Evolutionary conservation across 2,329 filamentous ascomycete species (phyloP), one percentile per base, ranked within the genome.

Genomic region (Sporothrix luriei): DNA sequence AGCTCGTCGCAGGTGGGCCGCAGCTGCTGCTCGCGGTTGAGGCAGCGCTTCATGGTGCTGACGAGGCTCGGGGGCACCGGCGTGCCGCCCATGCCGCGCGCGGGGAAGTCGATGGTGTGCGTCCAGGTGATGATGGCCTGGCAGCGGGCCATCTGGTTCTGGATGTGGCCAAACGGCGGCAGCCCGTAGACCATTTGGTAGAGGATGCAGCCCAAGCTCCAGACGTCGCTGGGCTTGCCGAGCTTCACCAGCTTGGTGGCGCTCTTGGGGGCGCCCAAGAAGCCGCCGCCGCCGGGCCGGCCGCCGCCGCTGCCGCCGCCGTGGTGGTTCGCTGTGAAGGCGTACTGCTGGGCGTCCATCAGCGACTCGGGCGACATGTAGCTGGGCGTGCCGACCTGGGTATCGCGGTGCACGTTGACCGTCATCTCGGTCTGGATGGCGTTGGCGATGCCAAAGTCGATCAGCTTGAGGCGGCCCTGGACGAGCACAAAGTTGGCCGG

Each of bases 151-250:
- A 97, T 92, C 76, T 90, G 92, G 79, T 94, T 95, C 70, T 88
- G 83, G 74, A 99, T 96, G 77, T 98, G 94, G 16, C 90, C 93
- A 76, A 99, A 99, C 0, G 95, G 95, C 3, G 93, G 91, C n/a
- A 90, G 86, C n/a, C 95, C 95, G 77, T 99, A 99, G 0, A 94
- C 92, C 91, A 99, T 96, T 78, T 98, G 94, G 81, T 97, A 99
- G 16, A 99, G 83, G 72, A 99, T 98, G 77, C 95, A 99, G 21
- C 95, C 95, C 16, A 99, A 81, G 78, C 91, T 94, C 95, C 95
- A 99, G 21, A 99, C 90, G 78, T 99, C 95, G 74, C 91, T 95
- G 7, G 95, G 92, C 77, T 98, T 98, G 71, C 95, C 96, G 7
- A 99, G 84, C 78, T 97, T 97, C 89, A 97, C 95, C 71, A 97